Evolutionary conservation across 2,329 filamentous ascomycete genomes (phyloP), one percentile per base, ranked within the genome.

Genomic region (Claviceps lovelessii): DNA sequence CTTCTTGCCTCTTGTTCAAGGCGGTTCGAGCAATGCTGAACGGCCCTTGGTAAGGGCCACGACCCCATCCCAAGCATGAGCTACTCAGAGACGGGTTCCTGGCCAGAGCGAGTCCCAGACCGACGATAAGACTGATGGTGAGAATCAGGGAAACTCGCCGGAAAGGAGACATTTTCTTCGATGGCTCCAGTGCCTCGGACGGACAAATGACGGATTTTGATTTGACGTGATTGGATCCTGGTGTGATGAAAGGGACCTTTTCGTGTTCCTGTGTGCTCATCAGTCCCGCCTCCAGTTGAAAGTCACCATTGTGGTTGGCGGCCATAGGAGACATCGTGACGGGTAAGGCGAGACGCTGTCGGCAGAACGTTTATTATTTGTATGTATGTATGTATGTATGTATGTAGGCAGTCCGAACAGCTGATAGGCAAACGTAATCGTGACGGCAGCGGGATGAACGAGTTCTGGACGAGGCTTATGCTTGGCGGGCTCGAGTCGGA

Each of bases 111-210:
- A 65, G 59, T 31, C 61, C 62, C 44, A 65, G 55, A 49, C 63
- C 61, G 15, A 65, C 57, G 53, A 66, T 56, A 53, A 64, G 59
- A 54, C 62, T 61, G 19, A 64, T 56, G 45, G 61, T 56, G 50
- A 65, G 9, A 45, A 59, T 53, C 35, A 61, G 28, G 31, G 54
- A 42, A 10, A 58, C 49, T 47, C 57, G 54, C 23, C 56, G 54
- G 45, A 58, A n/a, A 50, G 60, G 49, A 17, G 59, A 47, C 61
- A 62, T 61, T 35, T 53, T 60, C 8, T 51, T 19, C 13, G 53
- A 29, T 28, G 35, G 35, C 33, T 35, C 35, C 33, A 35, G 44
- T 15, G 49, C 13, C 11, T 53, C 53, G 29, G 23, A 47, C 17
- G 52, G 54, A 39, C n/a, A 45, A 23, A 42, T 9, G 42, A 15